Evolutionary conservation across 495 filamentous ascomycete species (phyloP).

Genomic region (Clohesyomyces aquaticus): DNA sequence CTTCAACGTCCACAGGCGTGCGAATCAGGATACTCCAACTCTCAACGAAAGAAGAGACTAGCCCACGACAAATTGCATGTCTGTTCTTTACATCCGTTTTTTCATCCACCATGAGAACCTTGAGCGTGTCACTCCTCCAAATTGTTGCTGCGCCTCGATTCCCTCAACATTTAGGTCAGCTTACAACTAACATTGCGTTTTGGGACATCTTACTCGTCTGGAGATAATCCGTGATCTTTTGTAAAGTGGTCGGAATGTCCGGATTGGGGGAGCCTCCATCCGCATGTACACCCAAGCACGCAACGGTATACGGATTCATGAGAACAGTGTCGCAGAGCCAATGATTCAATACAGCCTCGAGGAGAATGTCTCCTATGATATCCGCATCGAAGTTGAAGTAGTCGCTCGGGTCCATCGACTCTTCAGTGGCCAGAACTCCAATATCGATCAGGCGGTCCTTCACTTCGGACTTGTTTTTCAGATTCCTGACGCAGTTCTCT

Average conservation of each 20-base stretch:
- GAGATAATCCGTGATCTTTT: not conserved
- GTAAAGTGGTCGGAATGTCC: not conserved
- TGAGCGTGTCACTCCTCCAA: slow-evolving; percentile 1
- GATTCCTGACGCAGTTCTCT: not conserved
- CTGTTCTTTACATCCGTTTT: not conserved
- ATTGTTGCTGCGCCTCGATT: not conserved
- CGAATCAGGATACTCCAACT: not conserved
- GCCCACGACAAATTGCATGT: not conserved
- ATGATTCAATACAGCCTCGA: not conserved
- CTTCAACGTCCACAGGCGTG: not conserved
- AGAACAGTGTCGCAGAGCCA: not conserved
- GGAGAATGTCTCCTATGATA: not conserved
- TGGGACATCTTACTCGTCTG: not conserved
- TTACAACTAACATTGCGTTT: not conserved
- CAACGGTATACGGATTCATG: not conserved
- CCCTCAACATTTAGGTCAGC: not conserved
- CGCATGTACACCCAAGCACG: not conserved
- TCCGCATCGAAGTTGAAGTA: slow-evolving; percentile 8
- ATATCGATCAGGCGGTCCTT: slow-evolving; percentile 1
- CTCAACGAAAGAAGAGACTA: not conserved
- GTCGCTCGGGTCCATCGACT: not conserved
- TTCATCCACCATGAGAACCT: slow-evolving; percentile 1
- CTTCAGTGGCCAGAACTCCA: not conserved
- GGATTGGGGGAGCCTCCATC: not conserved
- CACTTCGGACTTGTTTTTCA: not conserved